Conservation (phyloP, 2,329 filamentous ascomycete genomes). For the Alternaria arbusti region DNA sequence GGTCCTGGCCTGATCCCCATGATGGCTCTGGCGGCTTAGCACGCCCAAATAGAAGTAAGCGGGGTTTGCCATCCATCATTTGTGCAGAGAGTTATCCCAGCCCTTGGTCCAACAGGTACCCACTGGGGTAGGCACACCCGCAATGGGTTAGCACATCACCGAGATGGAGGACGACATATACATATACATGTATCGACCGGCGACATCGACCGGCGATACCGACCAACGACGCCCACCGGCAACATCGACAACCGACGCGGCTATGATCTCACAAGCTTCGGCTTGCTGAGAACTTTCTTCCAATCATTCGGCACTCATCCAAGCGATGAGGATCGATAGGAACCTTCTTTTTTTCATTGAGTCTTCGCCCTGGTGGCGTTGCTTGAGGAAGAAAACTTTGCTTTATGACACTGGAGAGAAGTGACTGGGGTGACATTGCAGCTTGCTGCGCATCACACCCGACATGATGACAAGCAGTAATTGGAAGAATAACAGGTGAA, state of each 20-base stretch:
- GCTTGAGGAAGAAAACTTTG: constrained; percentile 1
- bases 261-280: neutral
- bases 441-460: neutral
- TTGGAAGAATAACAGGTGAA: neutral
- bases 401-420: neutral
- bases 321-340: neutral
- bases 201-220: neutral
- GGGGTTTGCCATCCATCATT: neutral
- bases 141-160: neutral
- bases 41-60: neutral
- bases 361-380: neutral
- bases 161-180: neutral
- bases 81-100: neutral
- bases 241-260: neutral
- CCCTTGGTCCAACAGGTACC: neutral
- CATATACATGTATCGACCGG: neutral
- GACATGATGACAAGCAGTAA: neutral
- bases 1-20: neutral
- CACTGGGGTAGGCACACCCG: neutral
- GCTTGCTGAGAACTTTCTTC: neutral
- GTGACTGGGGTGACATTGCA: neutral
- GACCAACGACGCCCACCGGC: neutral
- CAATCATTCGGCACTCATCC: neutral
- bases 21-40: neutral
- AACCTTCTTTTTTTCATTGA: neutral